phyloP scores from a whole-genome alignment of 208 protist species.

The Lotmaria passim region DNA sequence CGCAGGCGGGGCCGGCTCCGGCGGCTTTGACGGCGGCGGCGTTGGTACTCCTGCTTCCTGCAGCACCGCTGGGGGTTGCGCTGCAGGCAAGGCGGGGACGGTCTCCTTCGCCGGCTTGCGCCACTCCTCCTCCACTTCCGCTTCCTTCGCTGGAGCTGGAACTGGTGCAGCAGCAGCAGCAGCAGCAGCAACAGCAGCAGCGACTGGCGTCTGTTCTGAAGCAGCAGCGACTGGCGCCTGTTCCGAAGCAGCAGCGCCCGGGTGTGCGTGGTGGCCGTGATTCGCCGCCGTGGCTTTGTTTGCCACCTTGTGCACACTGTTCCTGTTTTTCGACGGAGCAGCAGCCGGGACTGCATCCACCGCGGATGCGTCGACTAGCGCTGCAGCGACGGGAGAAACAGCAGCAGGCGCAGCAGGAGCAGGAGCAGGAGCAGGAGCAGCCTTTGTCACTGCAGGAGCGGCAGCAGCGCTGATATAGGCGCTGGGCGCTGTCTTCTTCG shows the following conservation, averaged over 20 bases:
- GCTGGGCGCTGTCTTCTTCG: neutral
- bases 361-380: no score
- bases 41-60: no score
- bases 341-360: neutral
- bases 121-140: neutral
- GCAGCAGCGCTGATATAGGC: neutral
- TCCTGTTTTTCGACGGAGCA: neutral
- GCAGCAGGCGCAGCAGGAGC: no score
- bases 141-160: neutral
- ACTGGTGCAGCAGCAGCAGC: no score
- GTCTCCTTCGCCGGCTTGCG: neutral
- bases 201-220: no score
- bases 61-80: neutral
- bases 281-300: neutral
- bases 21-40: neutral
- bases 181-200: no score
- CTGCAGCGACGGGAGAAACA: no score
- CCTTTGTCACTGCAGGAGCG: neutral
- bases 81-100: neutral
- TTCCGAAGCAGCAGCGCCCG: neutral
- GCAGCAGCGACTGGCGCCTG: no score
- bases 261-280: neutral
- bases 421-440: no score
- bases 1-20: neutral
- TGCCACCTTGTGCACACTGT: neutral